Conservation (phyloP, 1,284 basidiomycete genomes). For the Ustilago esculenta region DNA sequence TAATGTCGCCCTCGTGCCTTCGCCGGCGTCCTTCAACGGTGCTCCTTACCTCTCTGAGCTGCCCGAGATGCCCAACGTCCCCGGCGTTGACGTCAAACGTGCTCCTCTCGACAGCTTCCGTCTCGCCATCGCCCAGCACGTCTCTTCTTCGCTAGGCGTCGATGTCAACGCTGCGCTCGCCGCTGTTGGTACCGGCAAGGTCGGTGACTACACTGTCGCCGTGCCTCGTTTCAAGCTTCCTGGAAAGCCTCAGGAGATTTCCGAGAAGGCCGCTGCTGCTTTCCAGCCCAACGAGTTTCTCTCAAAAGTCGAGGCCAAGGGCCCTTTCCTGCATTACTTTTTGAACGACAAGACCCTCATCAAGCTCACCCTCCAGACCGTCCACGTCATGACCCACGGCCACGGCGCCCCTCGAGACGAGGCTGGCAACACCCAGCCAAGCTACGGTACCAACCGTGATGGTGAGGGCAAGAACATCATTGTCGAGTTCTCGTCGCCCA, state of each 20-base stretch:
- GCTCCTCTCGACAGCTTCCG: conserved; percentile 85
- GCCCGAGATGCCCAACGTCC: conserved; percentile 59
- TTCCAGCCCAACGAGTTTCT: conserved; percentile 63
- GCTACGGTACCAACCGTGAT: conserved; percentile 63
- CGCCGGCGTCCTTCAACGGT: conserved; percentile 67
- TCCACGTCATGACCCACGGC: conserved; percentile 77
- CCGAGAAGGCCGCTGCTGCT: conserved; percentile 77
- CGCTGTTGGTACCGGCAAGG: conserved; percentile 89
- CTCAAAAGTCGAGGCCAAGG: conserved; percentile 48
- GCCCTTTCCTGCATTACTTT: conserved; percentile 61
- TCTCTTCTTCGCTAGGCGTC: conserved; percentile 76
- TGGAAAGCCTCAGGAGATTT: conserved; percentile 82
- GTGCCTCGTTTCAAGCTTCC: conserved; percentile 87
- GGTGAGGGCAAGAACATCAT: conserved; percentile 62
- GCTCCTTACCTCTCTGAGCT: conserved; percentile 66
- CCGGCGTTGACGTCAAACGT: conserved; percentile 74
- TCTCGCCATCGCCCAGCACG: conserved; percentile 80
- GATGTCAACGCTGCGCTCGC: conserved; percentile 74
- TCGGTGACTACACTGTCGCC: conserved; percentile 87
- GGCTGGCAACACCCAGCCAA: conserved; percentile 53
- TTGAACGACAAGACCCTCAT: conserved; percentile 73
- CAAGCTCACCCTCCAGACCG: conserved; percentile 80
- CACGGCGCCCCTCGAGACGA: conserved; percentile 50
- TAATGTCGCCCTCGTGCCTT: conserved; percentile 42
- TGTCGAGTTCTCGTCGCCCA: conserved; percentile 91